phyloP scores from a whole-genome alignment of 2,329 filamentous ascomycete genomes.

The Fusarium ambrosium region DNA sequence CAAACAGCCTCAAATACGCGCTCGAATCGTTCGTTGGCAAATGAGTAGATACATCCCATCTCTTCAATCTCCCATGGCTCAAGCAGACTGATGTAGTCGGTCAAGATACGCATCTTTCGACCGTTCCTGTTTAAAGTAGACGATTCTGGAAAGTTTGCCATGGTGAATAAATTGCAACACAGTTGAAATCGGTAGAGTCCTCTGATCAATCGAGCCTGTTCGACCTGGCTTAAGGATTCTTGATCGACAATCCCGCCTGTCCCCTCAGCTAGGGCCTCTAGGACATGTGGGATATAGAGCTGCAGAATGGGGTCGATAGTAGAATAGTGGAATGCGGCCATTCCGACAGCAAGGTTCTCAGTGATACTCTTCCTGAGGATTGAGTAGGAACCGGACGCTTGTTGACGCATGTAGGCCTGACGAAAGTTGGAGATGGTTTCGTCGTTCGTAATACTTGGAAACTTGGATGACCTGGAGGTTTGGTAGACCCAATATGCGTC shows the following conservation, averaged over 20 bases:
- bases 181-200: conserved; percentile 11
- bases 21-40: background rate
- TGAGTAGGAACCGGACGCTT: background rate
- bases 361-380: conserved; percentile 3
- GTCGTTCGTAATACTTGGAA: background rate
- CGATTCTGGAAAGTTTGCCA: background rate
- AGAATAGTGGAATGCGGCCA: conserved; percentile 1
- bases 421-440: conserved; percentile 2
- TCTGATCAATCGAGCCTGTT: background rate
- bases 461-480: conserved; percentile 1
- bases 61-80: conserved; percentile 16
- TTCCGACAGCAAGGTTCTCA: background rate
- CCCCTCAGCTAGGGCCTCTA: background rate
- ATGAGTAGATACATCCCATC: background rate
- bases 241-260: background rate
- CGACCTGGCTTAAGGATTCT: background rate
- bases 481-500: conserved; percentile 1
- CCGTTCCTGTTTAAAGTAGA: background rate
- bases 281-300: background rate
- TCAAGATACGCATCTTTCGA: background rate
- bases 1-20: background rate
- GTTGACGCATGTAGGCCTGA: conserved; percentile 4
- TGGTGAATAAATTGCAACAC: conserved; percentile 1
- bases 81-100: background rate
- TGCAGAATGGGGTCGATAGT: background rate